These are phyloP conservation scores for Trichosanthes truncata DNA, from an alignment of 306 rosid species.

Conservation along the genomic window DNA sequence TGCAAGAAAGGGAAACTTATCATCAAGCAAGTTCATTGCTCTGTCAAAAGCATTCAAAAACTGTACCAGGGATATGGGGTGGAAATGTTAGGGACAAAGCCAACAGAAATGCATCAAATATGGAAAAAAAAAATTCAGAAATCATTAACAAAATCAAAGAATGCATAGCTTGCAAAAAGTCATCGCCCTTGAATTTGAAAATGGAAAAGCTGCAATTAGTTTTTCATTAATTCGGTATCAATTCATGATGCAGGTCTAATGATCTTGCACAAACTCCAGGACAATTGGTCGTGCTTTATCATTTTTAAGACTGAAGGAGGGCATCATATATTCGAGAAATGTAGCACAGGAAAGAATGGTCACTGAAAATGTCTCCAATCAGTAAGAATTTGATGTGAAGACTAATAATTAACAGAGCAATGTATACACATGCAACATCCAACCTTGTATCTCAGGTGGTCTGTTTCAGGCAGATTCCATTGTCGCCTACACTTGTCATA, in stretches of 20 bases:
- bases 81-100: neutral
- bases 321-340: neutral
- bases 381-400: neutral
- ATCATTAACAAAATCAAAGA: neutral
- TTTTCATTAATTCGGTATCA: neutral
- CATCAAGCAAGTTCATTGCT: constrained; percentile 89
- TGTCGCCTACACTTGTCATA: constrained; percentile 94
- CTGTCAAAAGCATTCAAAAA: constrained; percentile 86
- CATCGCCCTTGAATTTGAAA: neutral
- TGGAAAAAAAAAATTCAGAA: neutral
- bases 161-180: neutral
- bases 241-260: neutral
- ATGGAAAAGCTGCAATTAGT: neutral
- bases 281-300: neutral
- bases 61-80: constrained; percentile 35
- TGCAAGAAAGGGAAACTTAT: constrained; percentile 57
- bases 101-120: neutral
- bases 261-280: neutral
- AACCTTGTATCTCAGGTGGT: constrained; percentile 88
- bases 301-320: neutral
- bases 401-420: neutral
- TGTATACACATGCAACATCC: neutral
- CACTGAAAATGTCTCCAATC: neutral
- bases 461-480: constrained; percentile 77
- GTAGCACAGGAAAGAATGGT: neutral